Evolutionary conservation across 768 basidiomycete genomes (phyloP), one percentile per base, ranked within the genome.

Genomic region (Cytidiella melzeri): DNA sequence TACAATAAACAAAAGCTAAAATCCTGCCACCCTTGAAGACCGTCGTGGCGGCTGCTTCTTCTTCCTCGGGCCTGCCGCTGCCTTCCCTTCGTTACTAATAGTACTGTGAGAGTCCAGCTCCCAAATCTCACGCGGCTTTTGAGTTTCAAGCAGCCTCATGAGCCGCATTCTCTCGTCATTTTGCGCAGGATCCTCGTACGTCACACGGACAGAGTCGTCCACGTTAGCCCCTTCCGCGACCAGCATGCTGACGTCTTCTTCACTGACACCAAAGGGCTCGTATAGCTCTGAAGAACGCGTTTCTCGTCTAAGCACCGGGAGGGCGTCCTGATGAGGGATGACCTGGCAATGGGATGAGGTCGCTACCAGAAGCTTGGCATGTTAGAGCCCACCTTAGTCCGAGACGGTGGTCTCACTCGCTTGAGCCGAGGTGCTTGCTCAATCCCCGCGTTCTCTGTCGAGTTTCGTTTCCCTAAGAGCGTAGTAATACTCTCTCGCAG

Each of bases 121-220:
- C 50, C 48, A 53, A 19, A 25, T 23, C 20, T 53, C 58, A 38
- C 40, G 10, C 41, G 28, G 38, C 37, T 27, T 43, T 9, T 27
- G 59, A 5, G 57, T 67, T 55, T 68, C 73, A 40, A 86, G 58
- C 57, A 87, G 62, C 47, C 64, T 71, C 75, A 84, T 72, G 55
- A 87, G 58, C 60, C 75, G 69, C 52, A 72, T 67, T 63, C 75
- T 76, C 63, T 83, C 83, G 42, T 75, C 77, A 36, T 67, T 63
- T 66, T 85, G 80, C 19, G 65, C 75, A 1, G 83, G 83, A 63
- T 87, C 84, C 59, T 84, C 83, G 54, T 87, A 88, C 50, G 69
- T 72, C 7, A 87, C 82, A 4, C 75, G 70, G 15, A 34, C 30
- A 7, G 30, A 7, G 30, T 34, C 30, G 15, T 34, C 30, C 7